Conservation (phyloP, 805 yeast genomes). For the Saccharomycopsis microspora region DNA sequence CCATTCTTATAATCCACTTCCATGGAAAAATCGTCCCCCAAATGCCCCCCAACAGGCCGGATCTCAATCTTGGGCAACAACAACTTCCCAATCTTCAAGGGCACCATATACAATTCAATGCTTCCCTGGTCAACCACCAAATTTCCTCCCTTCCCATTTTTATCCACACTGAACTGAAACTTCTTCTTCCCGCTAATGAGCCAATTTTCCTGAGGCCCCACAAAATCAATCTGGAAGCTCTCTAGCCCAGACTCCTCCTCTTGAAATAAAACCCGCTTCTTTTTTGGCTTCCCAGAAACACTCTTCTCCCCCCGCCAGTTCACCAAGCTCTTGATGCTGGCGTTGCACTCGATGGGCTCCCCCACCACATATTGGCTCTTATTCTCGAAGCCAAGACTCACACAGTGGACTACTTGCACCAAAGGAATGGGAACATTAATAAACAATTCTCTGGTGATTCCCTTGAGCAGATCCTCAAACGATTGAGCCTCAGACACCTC, state of each 20-base stretch:
- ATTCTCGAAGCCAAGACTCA: slow-evolving; percentile 29
- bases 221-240: slow-evolving; percentile 34
- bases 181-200: slow-evolving; percentile 60
- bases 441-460: slow-evolving; percentile 21
- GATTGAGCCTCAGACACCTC: not conserved
- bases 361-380: slow-evolving; percentile 46
- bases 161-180: slow-evolving; percentile 34
- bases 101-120: slow-evolving; percentile 44
- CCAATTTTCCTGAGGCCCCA: slow-evolving; percentile 61
- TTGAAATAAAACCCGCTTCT: slow-evolving; percentile 16
- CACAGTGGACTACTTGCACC: slow-evolving; percentile 47
- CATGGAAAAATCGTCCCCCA: slow-evolving; percentile 29
- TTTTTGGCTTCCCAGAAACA: not conserved
- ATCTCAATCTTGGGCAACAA: slow-evolving; percentile 53
- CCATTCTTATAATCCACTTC: slow-evolving; percentile 61
- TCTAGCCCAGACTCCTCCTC: slow-evolving; percentile 17
- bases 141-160: slow-evolving; percentile 11
- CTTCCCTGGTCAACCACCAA: slow-evolving; percentile 14
- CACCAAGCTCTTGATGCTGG: slow-evolving; percentile 33
- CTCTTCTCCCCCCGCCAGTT: slow-evolving; percentile 29
- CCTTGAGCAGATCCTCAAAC: slow-evolving; percentile 5
- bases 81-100: slow-evolving; percentile 66
- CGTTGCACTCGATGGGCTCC: slow-evolving; percentile 38
- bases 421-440: slow-evolving; percentile 56
- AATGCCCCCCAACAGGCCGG: slow-evolving; percentile 20